Evolutionary conservation across 192 early-diverging fungal species (phyloP), one percentile per base, ranked within the genome.

Genomic region (Geranomyces variabilis): DNA sequence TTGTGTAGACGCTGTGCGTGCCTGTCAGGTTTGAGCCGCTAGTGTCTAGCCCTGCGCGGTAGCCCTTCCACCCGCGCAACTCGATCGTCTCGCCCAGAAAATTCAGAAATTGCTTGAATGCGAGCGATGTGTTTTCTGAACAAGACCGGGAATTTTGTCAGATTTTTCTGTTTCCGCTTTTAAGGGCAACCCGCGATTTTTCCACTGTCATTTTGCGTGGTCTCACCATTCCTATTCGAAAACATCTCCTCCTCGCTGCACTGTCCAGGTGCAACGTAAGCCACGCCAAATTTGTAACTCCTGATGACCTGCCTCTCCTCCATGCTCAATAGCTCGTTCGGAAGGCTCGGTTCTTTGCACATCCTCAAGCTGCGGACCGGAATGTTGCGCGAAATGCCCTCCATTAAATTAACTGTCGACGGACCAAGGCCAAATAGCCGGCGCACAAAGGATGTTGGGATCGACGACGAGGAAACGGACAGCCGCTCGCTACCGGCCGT

Each of bases 281-380:
- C 82, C 4, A 93, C 89, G n/a, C 92, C 92, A 84, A 93, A 89
- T 67, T 93, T 93, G 78, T 92, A 93, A 36, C 83, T 81, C 31
- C 84, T 69, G 69, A 91, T 86, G 60, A 93, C 86, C 66, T 86
- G 84, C 57, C 86, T 79, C 65, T 94, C 91, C 73, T 93, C 92
- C 75, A 93, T 87, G 19, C 81, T 69, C 46, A 91, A 69, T 21
- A 93, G 49, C 36, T 91, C 87, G 34, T 86, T 85, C 22, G 88
- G 81, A 29, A 93, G 77, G 6, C 79, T 84, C 36, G 71, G 77
- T 51, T 91, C 84, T 43, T 83, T 87, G 60, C 83, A 79, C 36
- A 91, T 75, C 64, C 84, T 84, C 56, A 92, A 82, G 58, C 80
- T 76, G 34, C 74, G 79, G 15, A 80, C 65, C 6, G 86, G 80